Evolutionary conservation across 2,329 filamentous ascomycete species (phyloP), one percentile per base, ranked within the genome.

Genomic region (Triangularia verruculosa): DNA sequence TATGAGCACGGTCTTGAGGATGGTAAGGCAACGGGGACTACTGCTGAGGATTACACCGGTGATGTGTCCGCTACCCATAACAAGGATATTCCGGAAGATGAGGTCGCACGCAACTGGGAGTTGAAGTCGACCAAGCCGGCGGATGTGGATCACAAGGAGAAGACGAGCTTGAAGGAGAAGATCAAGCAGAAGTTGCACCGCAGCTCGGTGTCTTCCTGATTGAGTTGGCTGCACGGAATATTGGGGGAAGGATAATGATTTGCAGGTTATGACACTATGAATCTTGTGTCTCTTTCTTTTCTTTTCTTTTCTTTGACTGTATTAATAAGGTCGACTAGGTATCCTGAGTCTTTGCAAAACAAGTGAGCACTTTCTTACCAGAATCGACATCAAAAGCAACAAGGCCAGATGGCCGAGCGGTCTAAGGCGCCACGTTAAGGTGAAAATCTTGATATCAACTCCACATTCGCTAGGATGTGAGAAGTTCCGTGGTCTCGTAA

Each of bases 181-280:
- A 84, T 91, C 75, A 91, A 90, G 83, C 82, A 83, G 62, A 90
- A 90, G 79, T 76, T 90, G 64, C 87, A 89, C 75, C 57, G 39
- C 6, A 25, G 25, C 3, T 54, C 51, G 5, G 51, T 54, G 13
- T 25, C 20, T 25, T 47, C 27, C 39, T 20, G 20, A 47, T 12
- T 54, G 27, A 12, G 25, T 25, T 28, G 25, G 24, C 3, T 11
- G n/a, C n/a, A n/a, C n/a, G n/a, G 15, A 20, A 51, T 51, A n/a
- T 7, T 25, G 51, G 22, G 12, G 4, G 27, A 27, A 3, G 22
- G 22, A 54, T 27, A 7, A 47, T 47, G 39, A 47, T 17, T 20
- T 47, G n/a, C 1, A 8, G 9, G 39, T 9, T 47, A 47, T 47
- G 39, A 47, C 8, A 24, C 13, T 25, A 54, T 54, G 51, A 54